phyloP scores from a whole-genome alignment of 1,284 basidiomycete species.

The Nidula niveotomentosa region DNA sequence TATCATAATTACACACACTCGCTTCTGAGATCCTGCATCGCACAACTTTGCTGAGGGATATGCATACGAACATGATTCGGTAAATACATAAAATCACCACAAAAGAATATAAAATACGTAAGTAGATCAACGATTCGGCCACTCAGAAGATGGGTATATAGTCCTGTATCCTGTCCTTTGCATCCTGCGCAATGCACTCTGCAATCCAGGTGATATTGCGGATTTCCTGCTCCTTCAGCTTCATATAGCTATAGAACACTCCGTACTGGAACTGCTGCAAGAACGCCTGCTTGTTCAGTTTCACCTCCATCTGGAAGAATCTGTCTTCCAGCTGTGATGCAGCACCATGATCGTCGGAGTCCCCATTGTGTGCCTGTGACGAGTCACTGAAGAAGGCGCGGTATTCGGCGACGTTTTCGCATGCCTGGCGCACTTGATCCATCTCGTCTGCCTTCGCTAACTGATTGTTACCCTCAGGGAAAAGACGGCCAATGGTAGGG shows the following conservation, averaged over 20 bases:
- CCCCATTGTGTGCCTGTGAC: slow-evolving; percentile 7
- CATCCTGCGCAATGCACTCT: slow-evolving; percentile 95
- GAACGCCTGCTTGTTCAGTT: slow-evolving; percentile 92
- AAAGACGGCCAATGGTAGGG: slow-evolving; percentile 91
- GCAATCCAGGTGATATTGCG: slow-evolving; percentile 97
- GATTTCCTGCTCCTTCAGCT: slow-evolving; percentile 99
- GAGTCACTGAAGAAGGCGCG: slow-evolving; percentile 81
- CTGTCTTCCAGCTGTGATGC: slow-evolving; percentile 86
- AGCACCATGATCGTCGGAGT: slow-evolving; percentile 51
- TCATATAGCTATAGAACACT: slow-evolving; percentile 93
- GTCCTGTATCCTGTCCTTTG: slow-evolving; percentile 90
- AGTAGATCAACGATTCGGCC: not conserved
- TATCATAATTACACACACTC: too few relatives aligned
- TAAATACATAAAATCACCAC: not conserved
- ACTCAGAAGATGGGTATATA: slow-evolving; percentile 83
- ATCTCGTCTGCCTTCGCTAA: slow-evolving; percentile 95
- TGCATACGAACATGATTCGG: too few relatives aligned
- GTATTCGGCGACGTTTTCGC: slow-evolving; percentile 91
- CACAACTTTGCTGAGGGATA: too few relatives aligned
- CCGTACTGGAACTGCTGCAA: slow-evolving; percentile 95
- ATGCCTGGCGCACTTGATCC: slow-evolving; percentile 88
- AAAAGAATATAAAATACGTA: not conserved
- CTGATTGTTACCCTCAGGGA: slow-evolving; percentile 94
- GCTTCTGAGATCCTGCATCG: too few relatives aligned
- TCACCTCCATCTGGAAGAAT: slow-evolving; percentile 95